Percentiles rank a stretch among this genome's conserved stretches.
Evolutionary conservation across 352 stramenopile species (phyloP).

Genomic region (Thalassiosira livingstoniorum): DNA sequence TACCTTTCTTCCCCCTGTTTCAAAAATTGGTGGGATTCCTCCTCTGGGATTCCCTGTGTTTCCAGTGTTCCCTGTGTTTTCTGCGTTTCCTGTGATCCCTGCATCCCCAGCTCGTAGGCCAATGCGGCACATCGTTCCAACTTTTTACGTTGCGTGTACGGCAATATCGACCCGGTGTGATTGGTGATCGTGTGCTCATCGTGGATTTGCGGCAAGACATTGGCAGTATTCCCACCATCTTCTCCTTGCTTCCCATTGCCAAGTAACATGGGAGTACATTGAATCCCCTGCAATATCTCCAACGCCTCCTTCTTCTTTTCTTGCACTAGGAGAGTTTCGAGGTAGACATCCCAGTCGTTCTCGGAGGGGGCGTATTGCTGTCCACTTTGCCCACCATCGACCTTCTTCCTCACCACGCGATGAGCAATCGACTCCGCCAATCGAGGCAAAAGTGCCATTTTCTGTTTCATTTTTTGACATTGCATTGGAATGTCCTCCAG

Average conservation of each 20-base stretch:
- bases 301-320: conserved; percentile 71
- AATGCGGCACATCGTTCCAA: conserved; percentile 44
- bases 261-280: conserved; percentile 26
- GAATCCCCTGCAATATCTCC: conserved; percentile 52
- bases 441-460: conserved; percentile 67
- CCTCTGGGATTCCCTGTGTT: too few relatives aligned
- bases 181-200: conserved; percentile 55
- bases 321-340: conserved; percentile 67
- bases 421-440: conserved; percentile 73
- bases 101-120: conserved; percentile 50
- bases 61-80: too few relatives aligned
- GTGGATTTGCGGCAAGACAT: conserved; percentile 40
- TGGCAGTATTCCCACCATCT: not conserved
- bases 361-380: conserved; percentile 49
- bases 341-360: conserved; percentile 65
- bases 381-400: not conserved
- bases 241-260: not conserved
- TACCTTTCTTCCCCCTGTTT: conserved; percentile 59
- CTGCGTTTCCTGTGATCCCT: too few relatives aligned
- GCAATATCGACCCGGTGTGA: conserved; percentile 55
- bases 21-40: too few relatives aligned
- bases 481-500: conserved; percentile 20
- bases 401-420: conserved; percentile 43
- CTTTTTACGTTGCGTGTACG: conserved; percentile 55
- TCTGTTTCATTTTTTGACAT: conserved; percentile 44